phyloP scores from a whole-genome alignment of 176 grass and related monocot species.

The Dactylis glomerata region DNA sequence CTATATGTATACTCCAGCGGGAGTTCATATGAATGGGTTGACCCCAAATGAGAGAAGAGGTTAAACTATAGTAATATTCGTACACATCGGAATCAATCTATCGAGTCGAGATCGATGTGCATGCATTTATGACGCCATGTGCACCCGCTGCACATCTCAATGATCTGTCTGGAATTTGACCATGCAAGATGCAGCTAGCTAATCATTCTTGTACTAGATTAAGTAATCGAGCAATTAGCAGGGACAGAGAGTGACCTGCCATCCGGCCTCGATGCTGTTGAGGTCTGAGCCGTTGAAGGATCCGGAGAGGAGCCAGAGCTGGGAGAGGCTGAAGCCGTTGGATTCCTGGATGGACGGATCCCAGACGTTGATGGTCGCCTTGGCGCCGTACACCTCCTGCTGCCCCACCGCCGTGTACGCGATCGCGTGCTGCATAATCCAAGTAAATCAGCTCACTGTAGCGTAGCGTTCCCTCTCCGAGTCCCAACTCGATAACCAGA shows the following conservation, averaged over 20 bases:
- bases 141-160: not conserved
- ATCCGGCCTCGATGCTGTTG: constrained; percentile 99
- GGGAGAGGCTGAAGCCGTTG: constrained; percentile 94
- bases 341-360: constrained; percentile 61
- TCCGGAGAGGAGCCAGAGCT: constrained; percentile 94
- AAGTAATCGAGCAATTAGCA: not conserved
- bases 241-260: constrained; percentile 60
- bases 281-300: constrained; percentile 98
- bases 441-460: not conserved
- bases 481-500: not conserved
- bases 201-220: not conserved
- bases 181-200: not conserved
- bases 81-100: constrained; percentile 14
- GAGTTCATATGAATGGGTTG: constrained; percentile 5
- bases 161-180: not conserved
- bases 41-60: not conserved
- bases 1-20: not conserved
- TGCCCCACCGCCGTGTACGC: constrained; percentile 55
- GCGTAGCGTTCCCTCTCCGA: not conserved
- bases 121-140: constrained; percentile 27
- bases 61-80: not conserved
- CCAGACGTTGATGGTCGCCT: constrained; percentile 96
- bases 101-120: not conserved
- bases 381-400: constrained; percentile 63
- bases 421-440: constrained; percentile 72